These are phyloP conservation scores for Geotrichum australiense DNA, from an alignment of 1,139 yeast species.

Conservation along the genomic window DNA sequence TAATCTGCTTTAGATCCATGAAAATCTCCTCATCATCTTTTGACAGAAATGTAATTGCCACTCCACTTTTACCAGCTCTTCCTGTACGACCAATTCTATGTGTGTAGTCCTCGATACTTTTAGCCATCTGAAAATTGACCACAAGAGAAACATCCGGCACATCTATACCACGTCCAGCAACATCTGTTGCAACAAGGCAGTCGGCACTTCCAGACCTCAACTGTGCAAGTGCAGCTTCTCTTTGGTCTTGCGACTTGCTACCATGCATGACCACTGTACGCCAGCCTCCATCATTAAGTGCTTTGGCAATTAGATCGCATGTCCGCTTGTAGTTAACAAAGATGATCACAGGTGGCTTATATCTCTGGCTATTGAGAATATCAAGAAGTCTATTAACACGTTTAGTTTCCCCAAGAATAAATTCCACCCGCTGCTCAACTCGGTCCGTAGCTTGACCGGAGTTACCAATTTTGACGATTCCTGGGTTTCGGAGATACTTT, in stretches of 20 bases:
- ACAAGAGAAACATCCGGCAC: conserved; percentile 80
- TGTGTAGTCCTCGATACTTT: conserved; percentile 70
- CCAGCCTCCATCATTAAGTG: conserved; percentile 43
- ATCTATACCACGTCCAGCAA: conserved; percentile 96
- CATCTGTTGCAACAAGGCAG: conserved; percentile 83
- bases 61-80: conserved; percentile 79
- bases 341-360: conserved; percentile 55
- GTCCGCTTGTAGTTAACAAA: conserved; percentile 73
- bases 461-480: conserved; percentile 57
- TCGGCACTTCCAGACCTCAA: conserved; percentile 56
- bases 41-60: conserved; percentile 62
- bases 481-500: conserved; percentile 54
- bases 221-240: conserved; percentile 69
- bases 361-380: conserved; percentile 33
- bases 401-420: conserved; percentile 38
- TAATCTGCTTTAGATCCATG: conserved; percentile 45
- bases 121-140: conserved; percentile 77
- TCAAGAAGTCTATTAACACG: conserved; percentile 34
- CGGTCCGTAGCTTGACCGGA: conserved; percentile 55
- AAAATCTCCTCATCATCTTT: conserved; percentile 51
- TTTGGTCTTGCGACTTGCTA: conserved; percentile 74
- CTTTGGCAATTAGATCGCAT: conserved; percentile 58
- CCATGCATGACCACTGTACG: conserved; percentile 71
- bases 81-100: conserved; percentile 97
- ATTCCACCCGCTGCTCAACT: conserved; percentile 64